A percentile compares a stretch with the other conserved stretches of the same genome.
Evolutionary conservation across 2,329 filamentous ascomycete genomes (phyloP).

Genomic region (Botryotinia globosa): DNA sequence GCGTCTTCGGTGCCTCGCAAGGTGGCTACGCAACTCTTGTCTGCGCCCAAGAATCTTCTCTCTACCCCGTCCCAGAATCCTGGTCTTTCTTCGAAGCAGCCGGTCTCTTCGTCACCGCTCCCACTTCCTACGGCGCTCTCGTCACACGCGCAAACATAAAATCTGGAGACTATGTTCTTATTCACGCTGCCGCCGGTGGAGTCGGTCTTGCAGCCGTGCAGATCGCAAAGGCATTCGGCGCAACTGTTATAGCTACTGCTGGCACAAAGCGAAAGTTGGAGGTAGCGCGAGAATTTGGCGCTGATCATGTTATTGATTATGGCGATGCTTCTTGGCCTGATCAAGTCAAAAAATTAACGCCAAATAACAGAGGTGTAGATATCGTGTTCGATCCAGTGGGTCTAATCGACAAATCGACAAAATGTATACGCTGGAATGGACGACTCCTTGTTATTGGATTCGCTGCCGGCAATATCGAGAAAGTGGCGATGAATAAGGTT

Average conservation of each 20-base stretch:
- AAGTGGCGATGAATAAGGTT: constrained; percentile 88
- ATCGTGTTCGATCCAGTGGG: constrained; percentile 96
- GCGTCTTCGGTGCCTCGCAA: constrained; percentile 82
- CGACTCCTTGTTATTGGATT: constrained; percentile 86
- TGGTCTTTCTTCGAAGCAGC: constrained; percentile 86
- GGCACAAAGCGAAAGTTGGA: constrained; percentile 76
- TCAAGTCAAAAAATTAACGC: constrained; percentile 74
- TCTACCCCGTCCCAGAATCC: constrained; percentile 72
- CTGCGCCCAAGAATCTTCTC: constrained; percentile 59
- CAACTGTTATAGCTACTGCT: constrained; percentile 89
- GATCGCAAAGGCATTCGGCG: constrained; percentile 87
- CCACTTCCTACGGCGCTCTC: constrained; percentile 82
- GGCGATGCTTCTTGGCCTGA: constrained; percentile 60
- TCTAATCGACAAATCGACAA: constrained; percentile 80
- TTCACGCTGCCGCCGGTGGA: constrained; percentile 89
- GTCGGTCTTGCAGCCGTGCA: constrained; percentile 91
- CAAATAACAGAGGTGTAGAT: constrained; percentile 68
- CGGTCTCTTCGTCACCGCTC: constrained; percentile 86
- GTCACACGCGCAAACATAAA: constrained; percentile 75
- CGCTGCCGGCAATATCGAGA: constrained; percentile 82
- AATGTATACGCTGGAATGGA: constrained; percentile 92
- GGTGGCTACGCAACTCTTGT: constrained; percentile 82
- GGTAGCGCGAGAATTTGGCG: constrained; percentile 76
- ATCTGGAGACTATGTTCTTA: constrained; percentile 78
- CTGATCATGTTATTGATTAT: constrained; percentile 82